Evolutionary conservation across 345 rosid genomes (phyloP), one percentile per base, ranked within the genome.

Genomic region (Noccaea bulbosa): DNA sequence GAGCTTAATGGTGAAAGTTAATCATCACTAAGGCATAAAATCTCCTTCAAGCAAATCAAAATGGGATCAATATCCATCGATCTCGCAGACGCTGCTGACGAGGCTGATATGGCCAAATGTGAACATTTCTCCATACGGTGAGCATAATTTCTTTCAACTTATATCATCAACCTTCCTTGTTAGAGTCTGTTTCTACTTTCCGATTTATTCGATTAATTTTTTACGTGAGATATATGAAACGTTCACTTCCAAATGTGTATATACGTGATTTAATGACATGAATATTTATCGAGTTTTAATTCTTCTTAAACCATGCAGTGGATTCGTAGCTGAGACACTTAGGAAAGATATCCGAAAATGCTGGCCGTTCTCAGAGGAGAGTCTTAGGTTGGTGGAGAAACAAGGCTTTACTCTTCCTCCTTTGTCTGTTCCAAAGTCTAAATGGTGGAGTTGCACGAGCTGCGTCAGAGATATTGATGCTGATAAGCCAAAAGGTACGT

Each of bases 121-220:
- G 75, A 83, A 48, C 87, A 83, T 63, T 90, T 90, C 76, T 83
- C 96, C n/a, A 75, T 89, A 71, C 84, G 93, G 96, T 90, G 79
- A 81, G 87, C 67, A 20, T 57, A 30, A 2, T 65, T 1, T 37
- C 55, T 7, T 38, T 62, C 43, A 44, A 62, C 51, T 50, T 64
- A 53, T 50, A 7, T 35, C 27, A 33, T 60, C 63, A 48, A 38
- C 64, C 46, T 27, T 37, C 14, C 34, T 16, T 65, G 62, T 11
- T 37, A 15, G 32, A 11, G 53, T 50, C 14, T 58, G 62, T 30
- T 50, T 38, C 24, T 17, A 45, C 35, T 39, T 38, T 71, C 7
- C 46, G 8, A 27, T 27, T 27, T 2, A 27, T 27, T 27, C 30
- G 30, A 27, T 27, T 27, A 27, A 4, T 27, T 27, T 27, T 3